Evolutionary conservation across 2,329 filamentous ascomycete species (phyloP).

Genomic region (Orbilia oligospora): DNA sequence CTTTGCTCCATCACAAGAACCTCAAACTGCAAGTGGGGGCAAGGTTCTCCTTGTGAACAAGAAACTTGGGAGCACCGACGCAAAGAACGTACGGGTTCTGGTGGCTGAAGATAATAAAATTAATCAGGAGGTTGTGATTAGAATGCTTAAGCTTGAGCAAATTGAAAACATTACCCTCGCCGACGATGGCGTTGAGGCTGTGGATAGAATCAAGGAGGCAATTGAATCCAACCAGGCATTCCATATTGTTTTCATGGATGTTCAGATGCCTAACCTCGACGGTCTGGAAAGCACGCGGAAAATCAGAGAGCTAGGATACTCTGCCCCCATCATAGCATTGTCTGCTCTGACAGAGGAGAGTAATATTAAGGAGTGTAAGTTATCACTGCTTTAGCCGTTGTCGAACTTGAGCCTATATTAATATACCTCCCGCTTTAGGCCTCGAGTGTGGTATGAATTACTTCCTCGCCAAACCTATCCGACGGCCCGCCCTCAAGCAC

Average conservation of each 20-base stretch:
- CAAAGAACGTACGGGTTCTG: conserved; percentile 76
- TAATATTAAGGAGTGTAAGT: conserved; percentile 81
- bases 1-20: conserved; percentile 70
- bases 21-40: background rate
- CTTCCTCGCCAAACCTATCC: conserved; percentile 78
- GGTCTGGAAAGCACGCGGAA: conserved; percentile 87
- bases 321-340: conserved; percentile 87
- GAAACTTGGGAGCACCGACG: conserved; percentile 4
- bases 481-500: conserved; percentile 62
- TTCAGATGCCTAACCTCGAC: conserved; percentile 93
- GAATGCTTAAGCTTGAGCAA: conserved; percentile 73
- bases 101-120: conserved; percentile 85
- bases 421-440: conserved; percentile 59
- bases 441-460: conserved; percentile 93
- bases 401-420: background rate
- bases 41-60: conserved; percentile 50
- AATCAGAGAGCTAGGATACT: conserved; percentile 88
- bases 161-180: conserved; percentile 83
- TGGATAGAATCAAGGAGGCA: conserved; percentile 85
- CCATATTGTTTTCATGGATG: conserved; percentile 95
- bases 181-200: conserved; percentile 87
- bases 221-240: conserved; percentile 82
- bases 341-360: conserved; percentile 92
- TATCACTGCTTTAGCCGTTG: background rate
- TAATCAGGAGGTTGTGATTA: conserved; percentile 75